Percentiles rank a stretch among this genome's conserved stretches.
Evolutionary conservation across 768 basidiomycete genomes (phyloP).

Genomic region (Leccinum variicolor): DNA sequence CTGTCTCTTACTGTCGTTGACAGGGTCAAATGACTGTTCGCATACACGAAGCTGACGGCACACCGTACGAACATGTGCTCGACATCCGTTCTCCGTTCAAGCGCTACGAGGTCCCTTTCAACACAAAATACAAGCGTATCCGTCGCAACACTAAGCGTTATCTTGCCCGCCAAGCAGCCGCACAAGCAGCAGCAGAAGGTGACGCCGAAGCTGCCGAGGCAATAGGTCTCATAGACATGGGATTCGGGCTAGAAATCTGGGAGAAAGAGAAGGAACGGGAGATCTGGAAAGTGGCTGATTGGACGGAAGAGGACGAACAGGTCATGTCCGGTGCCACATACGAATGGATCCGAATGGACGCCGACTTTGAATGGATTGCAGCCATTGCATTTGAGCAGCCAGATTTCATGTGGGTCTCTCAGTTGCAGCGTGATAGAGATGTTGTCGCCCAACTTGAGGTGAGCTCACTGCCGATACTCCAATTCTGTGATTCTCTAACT

Average conservation of each 20-base stretch:
- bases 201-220: conserved; percentile 91
- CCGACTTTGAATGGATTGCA: conserved; percentile 99
- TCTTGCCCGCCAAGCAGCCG: conserved; percentile 87
- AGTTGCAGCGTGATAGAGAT: conserved; percentile 92
- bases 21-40: conserved; percentile 98
- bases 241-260: conserved; percentile 92
- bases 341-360: conserved; percentile 99
- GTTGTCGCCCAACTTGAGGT: conserved; percentile 98
- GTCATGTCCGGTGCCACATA: conserved; percentile 94
- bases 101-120: conserved; percentile 97
- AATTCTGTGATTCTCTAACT: conserved; percentile 8
- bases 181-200: conserved; percentile 89
- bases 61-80: conserved; percentile 96
- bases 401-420: conserved; percentile 98
- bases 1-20: conserved; percentile 7
- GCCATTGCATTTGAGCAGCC: conserved; percentile 89
- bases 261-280: conserved; percentile 92
- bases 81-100: conserved; percentile 87
- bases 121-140: conserved; percentile 97
- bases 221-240: conserved; percentile 91
- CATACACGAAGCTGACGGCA: conserved; percentile 98
- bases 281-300: conserved; percentile 95
- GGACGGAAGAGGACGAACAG: conserved; percentile 95
- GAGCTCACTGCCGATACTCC: conserved; percentile 23
- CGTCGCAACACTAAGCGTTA: conserved; percentile 95